Evolutionary conservation across 352 stramenopile genomes (phyloP).

Genomic region (Phytophthora litchii): DNA sequence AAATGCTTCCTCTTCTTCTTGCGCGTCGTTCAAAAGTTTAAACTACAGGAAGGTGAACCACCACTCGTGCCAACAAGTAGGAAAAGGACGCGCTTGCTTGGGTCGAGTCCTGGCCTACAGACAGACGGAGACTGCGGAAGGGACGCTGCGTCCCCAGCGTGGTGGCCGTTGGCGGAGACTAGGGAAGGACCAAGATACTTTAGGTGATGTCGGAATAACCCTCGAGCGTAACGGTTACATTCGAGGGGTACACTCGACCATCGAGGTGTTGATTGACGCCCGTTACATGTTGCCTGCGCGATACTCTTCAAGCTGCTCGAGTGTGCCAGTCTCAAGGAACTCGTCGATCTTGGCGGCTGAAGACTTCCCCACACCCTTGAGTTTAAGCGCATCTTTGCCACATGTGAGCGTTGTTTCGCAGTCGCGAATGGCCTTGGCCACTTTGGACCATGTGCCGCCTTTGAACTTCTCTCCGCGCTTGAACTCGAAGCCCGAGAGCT

Average conservation of each 20-base stretch:
- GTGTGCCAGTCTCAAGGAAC: conserved; percentile 82
- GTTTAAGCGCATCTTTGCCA: conserved; percentile 82
- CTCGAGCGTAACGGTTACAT: not conserved
- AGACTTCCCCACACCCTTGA: conserved; percentile 87
- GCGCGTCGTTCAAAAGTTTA: conserved; percentile 26
- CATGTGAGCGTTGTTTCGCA: conserved; percentile 61
- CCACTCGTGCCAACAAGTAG: not conserved
- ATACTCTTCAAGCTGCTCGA: conserved; percentile 84
- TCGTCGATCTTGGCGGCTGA: conserved; percentile 86
- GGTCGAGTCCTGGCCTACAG: not conserved
- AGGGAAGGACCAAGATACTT: conserved; percentile 13
- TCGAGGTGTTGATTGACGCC: conserved; percentile 8
- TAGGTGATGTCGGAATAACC: conserved; percentile 14
- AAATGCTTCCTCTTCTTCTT: not conserved
- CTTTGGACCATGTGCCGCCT: conserved; percentile 87
- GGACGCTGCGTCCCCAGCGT: conserved; percentile 2
- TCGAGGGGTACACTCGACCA: no score
- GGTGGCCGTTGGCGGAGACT: conserved; percentile 13
- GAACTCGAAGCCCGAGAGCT: conserved; percentile 89
- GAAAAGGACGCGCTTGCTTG: not conserved
- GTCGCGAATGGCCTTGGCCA: conserved; percentile 84
- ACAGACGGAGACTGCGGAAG: conserved; percentile 15
- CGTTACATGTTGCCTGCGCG: conserved; percentile 81
- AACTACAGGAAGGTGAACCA: conserved; percentile 11
- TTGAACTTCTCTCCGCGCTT: conserved; percentile 89